A percentile compares a stretch with the other conserved stretches of the same genome.
phyloP scores from a whole-genome alignment of 345 rosid species.

The Pugionium dolabratum region DNA sequence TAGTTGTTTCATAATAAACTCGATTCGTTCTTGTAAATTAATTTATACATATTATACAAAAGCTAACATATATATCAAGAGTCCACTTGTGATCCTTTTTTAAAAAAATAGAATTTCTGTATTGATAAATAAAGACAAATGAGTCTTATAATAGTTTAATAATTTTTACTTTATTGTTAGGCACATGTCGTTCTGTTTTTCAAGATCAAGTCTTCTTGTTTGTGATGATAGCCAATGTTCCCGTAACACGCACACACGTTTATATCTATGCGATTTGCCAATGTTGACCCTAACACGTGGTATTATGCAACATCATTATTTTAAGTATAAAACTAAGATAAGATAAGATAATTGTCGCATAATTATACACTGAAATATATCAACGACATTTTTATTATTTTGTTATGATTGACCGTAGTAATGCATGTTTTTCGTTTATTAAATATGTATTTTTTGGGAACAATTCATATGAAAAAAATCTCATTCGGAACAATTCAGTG shows the following conservation, averaged over 20 bases:
- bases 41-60: background rate
- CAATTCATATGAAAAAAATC: background rate
- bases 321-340: background rate
- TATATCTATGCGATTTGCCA: conserved; percentile 21
- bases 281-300: conserved; percentile 14
- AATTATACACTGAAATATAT: conserved; percentile 3
- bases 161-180: conserved; percentile 10
- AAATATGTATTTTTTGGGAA: background rate
- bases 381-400: conserved; percentile 13
- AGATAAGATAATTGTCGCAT: conserved; percentile 21
- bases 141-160: background rate
- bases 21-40: background rate
- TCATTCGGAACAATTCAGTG: background rate
- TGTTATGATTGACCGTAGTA: conserved; percentile 20
- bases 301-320: background rate
- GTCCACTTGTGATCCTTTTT: conserved; percentile 15
- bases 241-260: conserved; percentile 31
- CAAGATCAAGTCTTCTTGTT: conserved; percentile 17
- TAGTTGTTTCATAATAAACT: background rate
- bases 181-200: conserved; percentile 29
- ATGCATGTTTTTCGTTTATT: background rate
- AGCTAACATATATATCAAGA: background rate
- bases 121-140: conserved; percentile 11
- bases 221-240: conserved; percentile 33
- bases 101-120: background rate